phyloP scores from a whole-genome alignment of 2,329 filamentous ascomycete species.

The Paraphoma chrysanthemicola region DNA sequence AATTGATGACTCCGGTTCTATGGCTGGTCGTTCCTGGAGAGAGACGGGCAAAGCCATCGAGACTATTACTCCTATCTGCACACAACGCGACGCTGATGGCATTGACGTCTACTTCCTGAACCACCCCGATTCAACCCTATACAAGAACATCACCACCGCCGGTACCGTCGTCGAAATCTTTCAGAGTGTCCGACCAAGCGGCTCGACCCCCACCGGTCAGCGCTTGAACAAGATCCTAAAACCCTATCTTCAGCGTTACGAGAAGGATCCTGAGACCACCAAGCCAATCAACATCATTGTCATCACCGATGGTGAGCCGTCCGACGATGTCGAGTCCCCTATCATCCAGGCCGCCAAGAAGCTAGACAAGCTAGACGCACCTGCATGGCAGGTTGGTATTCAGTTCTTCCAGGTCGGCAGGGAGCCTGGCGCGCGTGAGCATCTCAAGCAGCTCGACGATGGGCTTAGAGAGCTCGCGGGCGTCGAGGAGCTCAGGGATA shows the following conservation, averaged over 20 bases:
- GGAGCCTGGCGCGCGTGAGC: constrained; percentile 68
- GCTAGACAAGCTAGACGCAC: constrained; percentile 73
- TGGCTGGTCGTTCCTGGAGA: constrained; percentile 78
- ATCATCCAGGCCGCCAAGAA: constrained; percentile 72
- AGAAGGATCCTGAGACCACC: constrained; percentile 57
- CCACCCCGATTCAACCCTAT: constrained; percentile 64
- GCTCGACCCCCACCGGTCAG: constrained; percentile 76
- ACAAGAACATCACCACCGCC: constrained; percentile 68
- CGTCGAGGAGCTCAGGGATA: constrained; percentile 73
- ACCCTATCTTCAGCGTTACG: constrained; percentile 70
- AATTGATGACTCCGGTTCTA: constrained; percentile 90
- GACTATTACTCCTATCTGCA: constrained; percentile 82
- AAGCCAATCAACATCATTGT: constrained; percentile 92
- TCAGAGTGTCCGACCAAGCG: constrained; percentile 66
- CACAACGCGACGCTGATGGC: constrained; percentile 78
- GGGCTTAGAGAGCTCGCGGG: constrained; percentile 63
- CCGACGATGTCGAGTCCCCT: constrained; percentile 74
- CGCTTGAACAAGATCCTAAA: constrained; percentile 74
- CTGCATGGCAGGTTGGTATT: constrained; percentile 83
- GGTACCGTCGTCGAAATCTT: constrained; percentile 73
- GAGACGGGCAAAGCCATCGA: constrained; percentile 75
- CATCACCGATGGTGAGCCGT: constrained; percentile 85
- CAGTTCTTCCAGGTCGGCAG: constrained; percentile 96
- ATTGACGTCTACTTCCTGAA: constrained; percentile 95
- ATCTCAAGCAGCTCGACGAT: constrained; percentile 79